Base-by-base conservation (phyloP, 352 stramenopile genomes). In the Pythium coloratum region DNA sequence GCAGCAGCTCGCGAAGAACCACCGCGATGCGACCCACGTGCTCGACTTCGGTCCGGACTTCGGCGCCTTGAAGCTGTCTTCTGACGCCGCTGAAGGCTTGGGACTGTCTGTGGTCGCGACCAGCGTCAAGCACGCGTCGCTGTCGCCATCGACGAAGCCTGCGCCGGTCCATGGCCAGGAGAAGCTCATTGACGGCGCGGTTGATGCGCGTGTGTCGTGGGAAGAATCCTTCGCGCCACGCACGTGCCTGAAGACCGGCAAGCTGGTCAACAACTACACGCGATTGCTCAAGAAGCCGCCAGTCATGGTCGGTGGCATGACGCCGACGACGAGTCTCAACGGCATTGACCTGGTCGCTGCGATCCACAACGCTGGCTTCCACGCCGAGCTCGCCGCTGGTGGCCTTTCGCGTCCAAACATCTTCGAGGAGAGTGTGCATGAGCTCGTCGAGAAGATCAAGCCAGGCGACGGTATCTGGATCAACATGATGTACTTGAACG, bases 401-500 rank as follows among this genome's bases (percentile, higher is more conserved):
- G 89, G 88, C 34, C 67, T 96, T 2, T 84, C 83, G 20, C 76
- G 78, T 4, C 86, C 82, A 0, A 76, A 80, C 57, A 84, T 93
- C 58, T 97, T 97, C 59, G 82, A 93, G 51, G 51, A 64, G 12
- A 77, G 74, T 10, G 79, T 97, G 61, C 72, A 69, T 14, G 76
- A 91, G 50, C 77, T 95, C 13, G 76, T 90, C 8, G 77, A 66
- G 30, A 94, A 92, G 76, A 74, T 94, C 55, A 81, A 83, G 30
- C 86, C 88, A 9, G 89, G 88, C 16, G 67, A 81, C 30, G 88
- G 85, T 28, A 85, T 97, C 54, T 72, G 80, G 32, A 89, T 96
- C 62, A 95, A 95, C 75, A 91, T 97, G 88, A 66, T 97, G n/a
- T 96, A 95, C 68, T 54, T 97, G 42, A 97, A 96, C 72, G 77